Percentiles rank a stretch among this genome's conserved stretches.
phyloP scores from a whole-genome alignment of 2,329 filamentous ascomycete species.

The Coccinonectria pachysandricola region DNA sequence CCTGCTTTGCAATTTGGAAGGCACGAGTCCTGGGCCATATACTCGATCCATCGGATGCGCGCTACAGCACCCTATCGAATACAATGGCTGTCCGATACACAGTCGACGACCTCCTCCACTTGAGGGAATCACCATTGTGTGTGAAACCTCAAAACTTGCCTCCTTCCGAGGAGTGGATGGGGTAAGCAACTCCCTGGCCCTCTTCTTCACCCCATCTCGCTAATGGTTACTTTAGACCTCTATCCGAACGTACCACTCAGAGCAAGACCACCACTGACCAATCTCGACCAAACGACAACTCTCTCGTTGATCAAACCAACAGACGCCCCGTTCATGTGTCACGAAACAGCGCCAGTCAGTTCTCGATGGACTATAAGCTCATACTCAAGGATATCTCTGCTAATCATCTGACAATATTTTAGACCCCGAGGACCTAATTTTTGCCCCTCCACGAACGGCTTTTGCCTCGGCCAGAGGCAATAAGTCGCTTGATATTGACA shows the following conservation, averaged over 20 bases:
- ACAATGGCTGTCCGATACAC: slow-evolving; percentile 58
- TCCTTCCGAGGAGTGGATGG: slow-evolving; percentile 92
- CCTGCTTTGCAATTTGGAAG: not conserved
- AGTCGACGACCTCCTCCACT: slow-evolving; percentile 61
- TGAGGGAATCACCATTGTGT: slow-evolving; percentile 76
- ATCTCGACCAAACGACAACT: slow-evolving; percentile 32
- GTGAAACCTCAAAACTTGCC: slow-evolving; percentile 69
- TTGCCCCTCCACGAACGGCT: slow-evolving; percentile 72
- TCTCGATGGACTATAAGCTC: slow-evolving; percentile 4
- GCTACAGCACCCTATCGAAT: slow-evolving; percentile 21
- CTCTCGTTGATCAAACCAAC: slow-evolving; percentile 38
- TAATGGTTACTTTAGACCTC: slow-evolving; percentile 29
- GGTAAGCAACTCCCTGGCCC: slow-evolving; percentile 43
- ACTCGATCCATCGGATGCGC: slow-evolving; percentile 27
- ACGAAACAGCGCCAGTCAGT: slow-evolving; percentile 47
- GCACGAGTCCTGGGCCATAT: no score
- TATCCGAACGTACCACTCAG: slow-evolving; percentile 34
- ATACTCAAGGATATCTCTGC: slow-evolving; percentile 2
- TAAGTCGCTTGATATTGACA: slow-evolving; percentile 43
- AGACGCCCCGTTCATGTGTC: slow-evolving; percentile 47
- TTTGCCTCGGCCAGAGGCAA: slow-evolving; percentile 66
- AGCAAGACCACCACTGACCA: slow-evolving; percentile 35
- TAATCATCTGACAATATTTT: slow-evolving; percentile 6
- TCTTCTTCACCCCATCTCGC: slow-evolving; percentile 6
- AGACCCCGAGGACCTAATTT: slow-evolving; percentile 72